Base-by-base conservation (phyloP, 306 rosid species). In the Sesbania bispinosa region DNA sequence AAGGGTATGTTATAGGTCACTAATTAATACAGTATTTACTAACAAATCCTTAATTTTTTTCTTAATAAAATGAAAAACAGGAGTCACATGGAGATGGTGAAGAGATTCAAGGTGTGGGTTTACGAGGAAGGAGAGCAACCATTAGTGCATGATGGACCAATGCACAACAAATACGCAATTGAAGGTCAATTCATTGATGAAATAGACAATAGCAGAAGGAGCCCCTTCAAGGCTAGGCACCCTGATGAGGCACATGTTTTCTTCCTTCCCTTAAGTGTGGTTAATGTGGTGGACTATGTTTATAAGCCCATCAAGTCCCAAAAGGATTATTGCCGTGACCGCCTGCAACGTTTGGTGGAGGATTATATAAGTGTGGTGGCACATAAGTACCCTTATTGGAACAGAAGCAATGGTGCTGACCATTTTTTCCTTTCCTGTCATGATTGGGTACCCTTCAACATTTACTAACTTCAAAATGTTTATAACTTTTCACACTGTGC, bases 351-450 rank as follows among this genome's bases (percentile, higher is more conserved):
- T 5, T 54, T 89, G 48, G 85, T 80, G 23, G 59, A 35, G 39
- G 92, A 89, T 79, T 83, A 72, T 50, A 50, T 80, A 23, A 14
- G 33, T 10, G 35, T 77, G 10, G 57, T 83, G 19, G 62, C 84
- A 8, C 5, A 21, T 6, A 80, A 48, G 55, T 76, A 83, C 30
- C 82, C 84, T 24, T 76, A 71, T 16, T 86, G 95, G 95, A 88
- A 88, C 20, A 76, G 91, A 63, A 86, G 91, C 84, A 36, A 43
- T 7, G 95, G 91, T 59, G 95, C 85, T 0, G 95, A 88, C 10
- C 95, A 88, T 50, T 86, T 88, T 36, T 83, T 88, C 79, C 83
- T 88, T 26, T 86, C 91, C 7, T 86, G 95, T 47, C 95, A 88
- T 57, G 91, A 88, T 53, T 88, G 95, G 95, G 89, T 89, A 41